These are phyloP conservation scores for Vitis hybrid DNA, from an alignment of 177 flowering plant species.

Conservation along the genomic window DNA sequence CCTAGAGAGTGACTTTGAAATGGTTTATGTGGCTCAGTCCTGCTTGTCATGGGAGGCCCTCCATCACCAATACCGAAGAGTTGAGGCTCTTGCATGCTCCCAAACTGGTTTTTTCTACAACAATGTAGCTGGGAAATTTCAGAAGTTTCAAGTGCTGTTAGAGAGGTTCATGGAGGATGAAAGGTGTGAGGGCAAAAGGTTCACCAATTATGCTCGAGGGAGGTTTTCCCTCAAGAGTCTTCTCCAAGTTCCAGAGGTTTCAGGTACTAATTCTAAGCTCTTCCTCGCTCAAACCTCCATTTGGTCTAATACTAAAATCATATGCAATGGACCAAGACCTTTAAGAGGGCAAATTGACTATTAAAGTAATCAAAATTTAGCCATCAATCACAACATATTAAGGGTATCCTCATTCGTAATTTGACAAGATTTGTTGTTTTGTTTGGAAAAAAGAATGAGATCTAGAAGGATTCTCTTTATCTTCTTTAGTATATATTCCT, in stretches of 20 bases:
- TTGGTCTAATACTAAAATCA: no score
- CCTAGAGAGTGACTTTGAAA: constrained; percentile 53
- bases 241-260: constrained; percentile 58
- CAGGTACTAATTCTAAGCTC: constrained; percentile 32
- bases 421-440: neutral
- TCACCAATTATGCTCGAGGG: constrained; percentile 36
- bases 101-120: constrained; percentile 19
- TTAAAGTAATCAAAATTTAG: no score
- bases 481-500: no score
- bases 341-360: no score
- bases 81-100: constrained; percentile 34
- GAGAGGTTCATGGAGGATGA: constrained; percentile 65
- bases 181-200: constrained; percentile 33
- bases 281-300: no score
- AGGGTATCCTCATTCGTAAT: no score
- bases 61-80: constrained; percentile 51
- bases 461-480: no score
- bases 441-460: neutral
- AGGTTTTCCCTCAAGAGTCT: constrained; percentile 43
- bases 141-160: constrained; percentile 49
- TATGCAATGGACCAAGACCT: no score
- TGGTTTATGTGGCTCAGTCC: constrained; percentile 59
- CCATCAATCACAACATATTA: no score
- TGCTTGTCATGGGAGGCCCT: constrained; percentile 75
- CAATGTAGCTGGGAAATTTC: constrained; percentile 41